Evolutionary conservation across 257 asterid genomes (phyloP), one percentile per base, ranked within the genome.

Genomic region (Cruciata laevipes): DNA sequence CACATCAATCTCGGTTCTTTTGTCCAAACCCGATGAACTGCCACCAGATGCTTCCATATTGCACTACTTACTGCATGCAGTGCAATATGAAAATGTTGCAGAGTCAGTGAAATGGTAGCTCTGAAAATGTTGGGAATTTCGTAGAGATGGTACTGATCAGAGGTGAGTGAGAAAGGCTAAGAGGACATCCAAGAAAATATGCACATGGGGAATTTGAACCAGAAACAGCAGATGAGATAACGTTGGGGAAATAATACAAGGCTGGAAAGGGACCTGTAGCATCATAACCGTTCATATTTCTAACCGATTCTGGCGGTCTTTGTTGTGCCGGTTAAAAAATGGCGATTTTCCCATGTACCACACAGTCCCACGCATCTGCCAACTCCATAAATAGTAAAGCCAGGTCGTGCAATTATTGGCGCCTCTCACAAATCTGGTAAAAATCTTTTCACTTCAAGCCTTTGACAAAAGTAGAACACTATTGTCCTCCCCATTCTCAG

Each of bases 151-250:
- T 13, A 42, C 25, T 21, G 21, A 16, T 64, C 30, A 32, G 42
- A 71, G 52, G 16, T 0, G 12, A 61, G 31, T 35, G 56, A 60
- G 58, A 38, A 13, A 42, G 13, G 21, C 63, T n/a, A 37, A 27
- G 69, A 57, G 57, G 32, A 20, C 32, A 13, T 14, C 16, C 20
- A 49, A 49, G 61, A 40, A 18, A 18, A 17, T 16, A 31, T n/a
- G 67, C 73, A 47, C 32, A 33, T 58, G 52, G 64, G 13, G 38
- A 55, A 6, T 64, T 35, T 40, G 77, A 74, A 71, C 77, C 77
- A 80, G 83, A 78, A 65, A 77, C 69, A 75, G 30, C 53, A 77
- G 95, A 83, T 86, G 49, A 66, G 85, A 85, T 83, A 79, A 75
- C 70, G 91, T 86, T 73, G 87, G 80, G 83, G 76, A 55, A 75